phyloP scores from a whole-genome alignment of 2,329 filamentous ascomycete genomes.

The Verticillium albo-atrum region DNA sequence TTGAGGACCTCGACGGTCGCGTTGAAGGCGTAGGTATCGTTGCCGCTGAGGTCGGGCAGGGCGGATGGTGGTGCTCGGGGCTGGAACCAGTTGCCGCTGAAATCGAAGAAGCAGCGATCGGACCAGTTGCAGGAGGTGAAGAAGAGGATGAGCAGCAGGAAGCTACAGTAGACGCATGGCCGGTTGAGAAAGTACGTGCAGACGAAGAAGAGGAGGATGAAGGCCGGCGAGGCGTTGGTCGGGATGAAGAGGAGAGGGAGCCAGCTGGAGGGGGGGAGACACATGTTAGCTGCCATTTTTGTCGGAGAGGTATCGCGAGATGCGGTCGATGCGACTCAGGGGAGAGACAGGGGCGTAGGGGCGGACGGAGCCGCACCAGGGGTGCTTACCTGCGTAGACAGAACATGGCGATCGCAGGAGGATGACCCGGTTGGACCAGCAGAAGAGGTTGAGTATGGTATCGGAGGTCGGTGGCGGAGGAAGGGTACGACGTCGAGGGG shows the following conservation, averaged over 20 bases:
- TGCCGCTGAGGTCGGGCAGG: slow-evolving; percentile 19
- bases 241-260: slow-evolving; percentile 85
- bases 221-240: slow-evolving; percentile 77
- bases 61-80: slow-evolving; percentile 52
- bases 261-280: slow-evolving; percentile 51
- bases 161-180: slow-evolving; percentile 95
- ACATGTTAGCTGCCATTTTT: background rate
- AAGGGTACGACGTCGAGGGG: no score
- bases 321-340: background rate
- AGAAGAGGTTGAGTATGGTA: background rate
- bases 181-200: slow-evolving; percentile 95
- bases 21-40: slow-evolving; percentile 33
- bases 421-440: background rate
- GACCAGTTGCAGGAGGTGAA: slow-evolving; percentile 88
- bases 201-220: slow-evolving; percentile 84
- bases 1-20: slow-evolving; percentile 57
- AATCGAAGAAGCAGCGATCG: slow-evolving; percentile 89
- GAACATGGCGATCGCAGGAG: slow-evolving; percentile 44
- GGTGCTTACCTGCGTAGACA: slow-evolving; percentile 52
- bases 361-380: slow-evolving; percentile 1
- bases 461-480: background rate
- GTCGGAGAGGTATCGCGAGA: background rate
- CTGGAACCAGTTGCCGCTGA: slow-evolving; percentile 88
- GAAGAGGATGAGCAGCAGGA: slow-evolving; percentile 92
- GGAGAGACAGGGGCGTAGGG: background rate